phyloP scores from a whole-genome alignment of 2,329 filamentous ascomycete genomes.

The Lasiodiplodia hormozganensis region DNA sequence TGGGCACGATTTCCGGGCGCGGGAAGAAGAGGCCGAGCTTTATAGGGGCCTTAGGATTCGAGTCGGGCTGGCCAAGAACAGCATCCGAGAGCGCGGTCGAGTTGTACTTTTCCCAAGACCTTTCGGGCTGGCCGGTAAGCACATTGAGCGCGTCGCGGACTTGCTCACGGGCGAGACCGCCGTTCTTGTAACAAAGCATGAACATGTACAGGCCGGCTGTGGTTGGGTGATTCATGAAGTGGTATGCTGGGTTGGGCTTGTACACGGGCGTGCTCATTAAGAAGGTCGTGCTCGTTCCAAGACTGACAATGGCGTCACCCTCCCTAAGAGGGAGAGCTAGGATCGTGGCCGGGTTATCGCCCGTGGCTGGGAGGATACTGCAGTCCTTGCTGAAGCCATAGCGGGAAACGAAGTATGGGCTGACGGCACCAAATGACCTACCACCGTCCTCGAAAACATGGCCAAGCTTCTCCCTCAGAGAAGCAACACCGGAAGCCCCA shows the following conservation, averaged over 20 bases:
- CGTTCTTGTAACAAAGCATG: conserved; percentile 99
- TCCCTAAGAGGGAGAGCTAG: conserved; percentile 86
- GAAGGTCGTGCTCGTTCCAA: conserved; percentile 96
- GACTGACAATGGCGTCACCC: conserved; percentile 90
- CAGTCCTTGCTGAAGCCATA: conserved; percentile 81
- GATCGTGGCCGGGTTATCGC: conserved; percentile 96
- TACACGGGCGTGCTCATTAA: conserved; percentile 96
- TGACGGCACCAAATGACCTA: conserved; percentile 75
- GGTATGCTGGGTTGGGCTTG: conserved; percentile 86
- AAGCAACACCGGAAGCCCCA: conserved; percentile 65
- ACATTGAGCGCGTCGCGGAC: conserved; percentile 80
- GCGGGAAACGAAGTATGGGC: conserved; percentile 76
- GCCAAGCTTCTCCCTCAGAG: conserved; percentile 80
- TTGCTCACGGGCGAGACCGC: conserved; percentile 88
- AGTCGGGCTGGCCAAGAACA: conserved; percentile 67
- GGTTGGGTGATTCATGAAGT: conserved; percentile 98
- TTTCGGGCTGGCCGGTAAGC: conserved; percentile 52
- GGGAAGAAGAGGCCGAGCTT: conserved; percentile 95
- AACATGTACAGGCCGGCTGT: conserved; percentile 96
- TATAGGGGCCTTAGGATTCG: conserved; percentile 62
- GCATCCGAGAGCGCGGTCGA: conserved; percentile 70
- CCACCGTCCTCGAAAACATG: conserved; percentile 82
- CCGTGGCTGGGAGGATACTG: conserved; percentile 84
- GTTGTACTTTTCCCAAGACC: conserved; percentile 85
- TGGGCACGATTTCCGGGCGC: conserved; percentile 93